A percentile compares a stretch with the other conserved stretches of the same genome.
These are phyloP conservation scores for Fusarium napiforme DNA, from an alignment of 2,329 filamentous ascomycete species.

Conservation along the genomic window DNA sequence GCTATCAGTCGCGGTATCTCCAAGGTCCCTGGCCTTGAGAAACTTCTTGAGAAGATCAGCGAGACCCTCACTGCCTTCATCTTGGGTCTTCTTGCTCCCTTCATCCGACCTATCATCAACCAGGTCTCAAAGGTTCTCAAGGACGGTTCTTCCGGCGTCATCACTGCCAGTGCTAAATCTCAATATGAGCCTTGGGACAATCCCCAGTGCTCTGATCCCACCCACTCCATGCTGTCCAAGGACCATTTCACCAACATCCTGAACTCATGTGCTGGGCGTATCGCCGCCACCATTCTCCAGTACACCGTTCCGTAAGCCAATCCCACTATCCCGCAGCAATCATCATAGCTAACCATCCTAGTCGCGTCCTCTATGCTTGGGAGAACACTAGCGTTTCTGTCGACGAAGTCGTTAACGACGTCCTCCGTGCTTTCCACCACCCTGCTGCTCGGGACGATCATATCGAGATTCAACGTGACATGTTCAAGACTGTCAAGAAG, in stretches of 20 bases:
- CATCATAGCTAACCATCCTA: slow-evolving; percentile 43
- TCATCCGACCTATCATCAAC: slow-evolving; percentile 90
- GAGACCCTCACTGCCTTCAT: slow-evolving; percentile 94
- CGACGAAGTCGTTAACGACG: slow-evolving; percentile 84
- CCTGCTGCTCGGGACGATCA: slow-evolving; percentile 81
- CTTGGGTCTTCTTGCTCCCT: slow-evolving; percentile 89
- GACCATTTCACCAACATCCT: slow-evolving; percentile 85
- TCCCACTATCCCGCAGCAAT: background rate
- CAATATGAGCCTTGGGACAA: slow-evolving; percentile 86
- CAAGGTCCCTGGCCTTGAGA: slow-evolving; percentile 91
- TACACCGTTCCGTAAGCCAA: slow-evolving; percentile 80
- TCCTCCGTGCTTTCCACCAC: slow-evolving; percentile 88
- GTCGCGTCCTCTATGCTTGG: slow-evolving; percentile 90
- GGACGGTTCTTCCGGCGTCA: slow-evolving; percentile 80
- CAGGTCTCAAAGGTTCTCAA: slow-evolving; percentile 87
- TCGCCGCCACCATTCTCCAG: slow-evolving; percentile 81
- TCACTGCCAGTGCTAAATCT: slow-evolving; percentile 74
- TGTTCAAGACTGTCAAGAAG: slow-evolving; percentile 86
- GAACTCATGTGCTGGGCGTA: slow-evolving; percentile 79
- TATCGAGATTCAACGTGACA: slow-evolving; percentile 83
- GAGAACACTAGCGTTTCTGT: slow-evolving; percentile 86
- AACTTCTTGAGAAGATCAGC: slow-evolving; percentile 91
- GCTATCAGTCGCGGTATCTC: slow-evolving; percentile 85
- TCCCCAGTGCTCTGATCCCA: slow-evolving; percentile 78
- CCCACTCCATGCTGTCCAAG: slow-evolving; percentile 85